Conservation (phyloP, 345 rosid species). For the Boechera retrofracta region DNA sequence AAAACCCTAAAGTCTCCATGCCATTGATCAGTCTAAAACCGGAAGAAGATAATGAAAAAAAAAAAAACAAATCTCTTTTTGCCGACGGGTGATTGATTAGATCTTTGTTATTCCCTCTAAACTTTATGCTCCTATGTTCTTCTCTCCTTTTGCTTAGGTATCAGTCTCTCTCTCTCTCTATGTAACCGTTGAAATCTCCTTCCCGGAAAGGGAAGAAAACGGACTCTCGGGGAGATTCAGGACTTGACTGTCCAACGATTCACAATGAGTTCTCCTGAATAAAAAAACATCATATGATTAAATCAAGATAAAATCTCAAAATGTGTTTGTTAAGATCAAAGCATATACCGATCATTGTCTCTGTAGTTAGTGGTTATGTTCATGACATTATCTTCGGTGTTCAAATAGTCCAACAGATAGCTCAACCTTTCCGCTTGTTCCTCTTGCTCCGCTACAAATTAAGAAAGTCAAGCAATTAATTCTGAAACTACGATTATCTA, state of each 20-base stretch:
- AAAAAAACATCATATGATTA: not conserved
- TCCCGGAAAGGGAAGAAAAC: constrained; percentile 64
- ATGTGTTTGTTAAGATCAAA: constrained; percentile 20
- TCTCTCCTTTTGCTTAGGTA: constrained; percentile 24
- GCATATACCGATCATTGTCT: constrained; percentile 74
- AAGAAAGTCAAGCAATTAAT: not conserved
- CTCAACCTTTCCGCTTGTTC: constrained; percentile 61
- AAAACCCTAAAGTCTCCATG: constrained; percentile 18
- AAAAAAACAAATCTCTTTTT: constrained; percentile 18
- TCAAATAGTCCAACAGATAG: constrained; percentile 65
- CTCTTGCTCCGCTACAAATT: constrained; percentile 40
- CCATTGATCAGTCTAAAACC: constrained; percentile 20
- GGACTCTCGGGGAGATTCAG: constrained; percentile 90
- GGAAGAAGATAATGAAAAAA: constrained; percentile 14
- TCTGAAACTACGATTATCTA: not conserved
- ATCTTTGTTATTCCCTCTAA: constrained; percentile 34
- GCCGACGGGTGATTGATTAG: constrained; percentile 28
- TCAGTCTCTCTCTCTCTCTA: constrained; percentile 48
- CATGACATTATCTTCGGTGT: constrained; percentile 55
- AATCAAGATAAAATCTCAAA: constrained; percentile 1
- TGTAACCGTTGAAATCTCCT: constrained; percentile 71
- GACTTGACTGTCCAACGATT: constrained; percentile 59
- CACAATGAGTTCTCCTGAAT: constrained; percentile 34
- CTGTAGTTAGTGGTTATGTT: constrained; percentile 52
- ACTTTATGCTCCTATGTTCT: constrained; percentile 43